phyloP scores from a whole-genome alignment of 768 basidiomycete species.

The Chalciporus chontae region DNA sequence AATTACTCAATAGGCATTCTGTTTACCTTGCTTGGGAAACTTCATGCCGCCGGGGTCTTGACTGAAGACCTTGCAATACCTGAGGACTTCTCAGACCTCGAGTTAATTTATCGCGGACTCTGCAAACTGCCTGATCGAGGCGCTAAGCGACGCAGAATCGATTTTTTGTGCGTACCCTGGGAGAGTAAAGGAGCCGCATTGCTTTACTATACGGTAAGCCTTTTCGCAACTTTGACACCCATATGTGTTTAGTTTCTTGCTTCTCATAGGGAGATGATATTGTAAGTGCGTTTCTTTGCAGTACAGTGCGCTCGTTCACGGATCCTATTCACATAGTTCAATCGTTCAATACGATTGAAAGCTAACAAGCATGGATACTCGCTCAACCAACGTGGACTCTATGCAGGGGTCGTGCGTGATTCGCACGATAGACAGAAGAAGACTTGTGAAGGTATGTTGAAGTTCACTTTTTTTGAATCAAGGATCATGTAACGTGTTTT shows the following conservation, averaged over 20 bases:
- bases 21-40: conserved; percentile 47
- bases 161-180: conserved; percentile 83
- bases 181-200: conserved; percentile 75
- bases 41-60: conserved; percentile 61
- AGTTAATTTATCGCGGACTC: conserved; percentile 79
- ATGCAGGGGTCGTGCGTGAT: conserved; percentile 67
- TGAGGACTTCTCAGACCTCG: conserved; percentile 61
- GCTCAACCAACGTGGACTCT: conserved; percentile 86
- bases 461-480: too few relatives aligned
- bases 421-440: conserved; percentile 59
- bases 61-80: conserved; percentile 79
- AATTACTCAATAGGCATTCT: conserved; percentile 49
- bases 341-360: conserved; percentile 82
- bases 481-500: not conserved
- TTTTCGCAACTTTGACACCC: conserved; percentile 13
- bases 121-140: conserved; percentile 53
- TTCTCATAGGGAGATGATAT: conserved; percentile 81
- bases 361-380: conserved; percentile 79
- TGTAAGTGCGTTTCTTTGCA: conserved; percentile 40
- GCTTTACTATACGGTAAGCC: conserved; percentile 83
- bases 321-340: conserved; percentile 55
- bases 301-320: not conserved
- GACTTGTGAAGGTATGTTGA: conserved; percentile 46
- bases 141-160: conserved; percentile 67
- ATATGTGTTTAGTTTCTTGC: not conserved